Evolutionary conservation across 1,284 basidiomycete species (phyloP).

Genomic region (Microbotryum silenes-acaulis): DNA sequence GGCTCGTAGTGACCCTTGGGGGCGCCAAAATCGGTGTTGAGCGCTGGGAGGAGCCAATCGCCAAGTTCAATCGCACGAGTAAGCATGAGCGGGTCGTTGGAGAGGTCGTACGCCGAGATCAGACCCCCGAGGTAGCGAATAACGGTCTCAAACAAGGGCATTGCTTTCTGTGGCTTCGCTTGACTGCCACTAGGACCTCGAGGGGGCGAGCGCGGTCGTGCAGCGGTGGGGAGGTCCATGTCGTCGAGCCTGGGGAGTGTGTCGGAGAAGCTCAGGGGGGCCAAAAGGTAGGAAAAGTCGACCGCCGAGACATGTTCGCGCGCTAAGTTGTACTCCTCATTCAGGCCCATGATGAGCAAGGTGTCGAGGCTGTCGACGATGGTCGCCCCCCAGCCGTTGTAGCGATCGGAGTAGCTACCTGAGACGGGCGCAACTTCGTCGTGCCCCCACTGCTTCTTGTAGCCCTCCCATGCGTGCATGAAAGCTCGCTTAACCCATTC

Average conservation of each 20-base stretch:
- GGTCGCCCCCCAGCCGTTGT: background rate
- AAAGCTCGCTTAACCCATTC: conserved; percentile 50
- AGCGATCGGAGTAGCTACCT: conserved; percentile 13
- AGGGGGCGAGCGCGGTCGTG: too few relatives aligned
- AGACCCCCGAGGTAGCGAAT: conserved; percentile 76
- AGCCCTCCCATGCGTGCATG: conserved; percentile 51
- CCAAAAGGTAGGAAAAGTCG: background rate
- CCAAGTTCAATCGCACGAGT: conserved; percentile 70
- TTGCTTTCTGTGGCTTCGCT: conserved; percentile 38
- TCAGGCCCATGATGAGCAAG: conserved; percentile 74
- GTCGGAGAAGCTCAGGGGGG: too few relatives aligned
- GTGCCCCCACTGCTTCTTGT: conserved; percentile 48
- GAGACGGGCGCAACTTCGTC: conserved; percentile 51
- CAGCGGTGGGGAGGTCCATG: too few relatives aligned
- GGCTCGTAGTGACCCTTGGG: conserved; percentile 43
- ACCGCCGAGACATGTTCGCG: conserved; percentile 69
- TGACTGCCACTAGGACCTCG: too few relatives aligned
- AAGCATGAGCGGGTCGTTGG: conserved; percentile 58
- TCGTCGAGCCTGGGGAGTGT: too few relatives aligned
- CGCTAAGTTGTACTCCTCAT: conserved; percentile 69
- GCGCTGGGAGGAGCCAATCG: conserved; percentile 74
- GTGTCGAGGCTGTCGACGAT: conserved; percentile 54
- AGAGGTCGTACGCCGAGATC: conserved; percentile 69
- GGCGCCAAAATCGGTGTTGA: conserved; percentile 55
- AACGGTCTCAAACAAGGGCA: conserved; percentile 44